These are phyloP conservation scores for Nemania sp. DNA, from an alignment of 2,329 filamentous ascomycete genomes.

Conservation along the genomic window DNA sequence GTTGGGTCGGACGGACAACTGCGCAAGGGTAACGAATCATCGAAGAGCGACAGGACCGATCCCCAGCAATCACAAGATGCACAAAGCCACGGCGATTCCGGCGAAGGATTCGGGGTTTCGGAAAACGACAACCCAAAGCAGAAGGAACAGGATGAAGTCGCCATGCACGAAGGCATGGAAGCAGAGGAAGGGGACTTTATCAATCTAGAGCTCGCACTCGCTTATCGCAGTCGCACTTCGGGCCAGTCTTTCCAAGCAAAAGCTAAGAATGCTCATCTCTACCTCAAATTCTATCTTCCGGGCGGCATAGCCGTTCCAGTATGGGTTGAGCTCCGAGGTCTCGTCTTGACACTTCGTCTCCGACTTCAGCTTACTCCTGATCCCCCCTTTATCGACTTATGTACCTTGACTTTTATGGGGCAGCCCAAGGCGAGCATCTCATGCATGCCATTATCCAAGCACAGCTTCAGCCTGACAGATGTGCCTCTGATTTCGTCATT, in stretches of 20 bases:
- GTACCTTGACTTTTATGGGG: conserved; percentile 74
- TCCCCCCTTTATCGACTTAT: conserved; percentile 76
- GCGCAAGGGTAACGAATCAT: conserved; percentile 46
- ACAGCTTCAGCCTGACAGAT: conserved; percentile 74
- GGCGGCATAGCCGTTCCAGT: conserved; percentile 62
- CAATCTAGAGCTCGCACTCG: conserved; percentile 75
- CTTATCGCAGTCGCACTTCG: conserved; percentile 68
- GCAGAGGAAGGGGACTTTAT: conserved; percentile 79
- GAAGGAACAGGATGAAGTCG: conserved; percentile 45
- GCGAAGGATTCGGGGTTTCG: conserved; percentile 37
- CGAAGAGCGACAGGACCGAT: conserved; percentile 55
- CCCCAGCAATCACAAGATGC: conserved; percentile 42
- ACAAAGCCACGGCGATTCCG: conserved; percentile 40
- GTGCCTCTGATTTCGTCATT: conserved; percentile 75
- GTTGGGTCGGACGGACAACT: conserved; percentile 64
- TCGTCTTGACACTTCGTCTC: conserved; percentile 71
- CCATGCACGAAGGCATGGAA: conserved; percentile 64
- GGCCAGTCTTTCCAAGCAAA: conserved; percentile 64
- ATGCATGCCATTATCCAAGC: conserved; percentile 71
- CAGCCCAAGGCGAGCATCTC: conserved; percentile 74
- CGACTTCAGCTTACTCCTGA: conserved; percentile 75
- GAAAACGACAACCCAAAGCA: conserved; percentile 39
- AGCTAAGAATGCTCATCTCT: conserved; percentile 73
- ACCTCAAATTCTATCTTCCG: conserved; percentile 70
- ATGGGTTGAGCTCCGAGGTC: conserved; percentile 75